phyloP scores from a whole-genome alignment of 73 alveolate genomes.

The Paramecium tetraurelia region DNA sequence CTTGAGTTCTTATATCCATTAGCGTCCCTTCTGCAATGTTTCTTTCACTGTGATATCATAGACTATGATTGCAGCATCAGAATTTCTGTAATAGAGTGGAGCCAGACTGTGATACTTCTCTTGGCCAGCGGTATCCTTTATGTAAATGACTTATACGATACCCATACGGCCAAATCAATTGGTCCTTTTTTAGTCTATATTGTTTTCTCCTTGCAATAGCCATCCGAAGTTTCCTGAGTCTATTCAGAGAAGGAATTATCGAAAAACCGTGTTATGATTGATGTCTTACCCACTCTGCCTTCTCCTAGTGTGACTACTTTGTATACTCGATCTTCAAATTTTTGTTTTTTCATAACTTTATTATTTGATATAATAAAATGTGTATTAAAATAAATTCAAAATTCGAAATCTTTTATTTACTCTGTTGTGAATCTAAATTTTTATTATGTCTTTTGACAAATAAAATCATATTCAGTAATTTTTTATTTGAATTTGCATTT shows the following conservation, averaged over 20 bases:
- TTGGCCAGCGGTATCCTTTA: slow-evolving; percentile 55
- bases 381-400: not conserved
- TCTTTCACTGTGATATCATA: slow-evolving; percentile 37
- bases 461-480: not conserved
- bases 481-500: not conserved
- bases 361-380: not conserved
- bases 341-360: not conserved
- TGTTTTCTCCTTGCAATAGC: not conserved
- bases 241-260: not conserved
- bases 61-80: slow-evolving; percentile 41
- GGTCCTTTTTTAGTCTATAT: not conserved
- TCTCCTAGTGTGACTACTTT: not conserved
- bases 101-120: slow-evolving; percentile 43
- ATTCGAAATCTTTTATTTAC: not conserved
- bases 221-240: not conserved
- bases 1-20: slow-evolving; percentile 7
- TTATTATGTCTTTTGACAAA: not conserved
- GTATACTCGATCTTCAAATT: not conserved
- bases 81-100: slow-evolving; percentile 8
- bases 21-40: not conserved
- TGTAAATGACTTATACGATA: not conserved
- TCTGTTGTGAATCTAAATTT: not conserved
- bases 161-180: not conserved
- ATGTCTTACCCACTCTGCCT: not conserved
- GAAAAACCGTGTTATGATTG: not conserved